These are phyloP conservation scores for Trichoderma sp. DNA, from an alignment of 2,329 filamentous ascomycete genomes.

Conservation along the genomic window DNA sequence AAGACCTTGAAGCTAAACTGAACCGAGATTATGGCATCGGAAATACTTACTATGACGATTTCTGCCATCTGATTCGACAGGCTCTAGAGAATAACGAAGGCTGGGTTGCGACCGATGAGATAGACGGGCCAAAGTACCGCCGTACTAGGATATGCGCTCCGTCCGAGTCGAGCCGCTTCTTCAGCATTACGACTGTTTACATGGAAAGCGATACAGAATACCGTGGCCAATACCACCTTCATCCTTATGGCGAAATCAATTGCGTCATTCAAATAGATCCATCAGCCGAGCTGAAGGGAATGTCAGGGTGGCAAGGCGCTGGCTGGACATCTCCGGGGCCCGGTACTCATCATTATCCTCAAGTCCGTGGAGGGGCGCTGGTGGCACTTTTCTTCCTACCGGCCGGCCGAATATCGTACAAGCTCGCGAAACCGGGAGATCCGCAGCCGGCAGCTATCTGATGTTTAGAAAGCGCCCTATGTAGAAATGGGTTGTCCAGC, in stretches of 20 bases:
- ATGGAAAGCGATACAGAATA: conserved; percentile 57
- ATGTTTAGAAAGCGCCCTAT: neutral
- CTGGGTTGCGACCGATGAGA: conserved; percentile 49
- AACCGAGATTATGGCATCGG: conserved; percentile 50
- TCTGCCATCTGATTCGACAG: conserved; percentile 44
- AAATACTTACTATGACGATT: conserved; percentile 49
- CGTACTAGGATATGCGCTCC: conserved; percentile 53
- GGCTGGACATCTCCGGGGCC: conserved; percentile 60
- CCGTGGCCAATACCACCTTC: conserved; percentile 56
- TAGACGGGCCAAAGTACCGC: conserved; percentile 52
- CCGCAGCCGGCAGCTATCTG: conserved; percentile 42
- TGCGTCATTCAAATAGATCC: conserved; percentile 56
- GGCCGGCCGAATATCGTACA: conserved; percentile 57
- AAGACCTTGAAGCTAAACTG: conserved; percentile 48
- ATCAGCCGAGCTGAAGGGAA: conserved; percentile 55
- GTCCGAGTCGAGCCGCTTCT: conserved; percentile 51
- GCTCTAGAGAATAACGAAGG: conserved; percentile 46
- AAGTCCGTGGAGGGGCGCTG: conserved; percentile 53
- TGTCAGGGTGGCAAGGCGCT: conserved; percentile 59
- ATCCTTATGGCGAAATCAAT: conserved; percentile 61
- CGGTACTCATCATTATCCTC: conserved; percentile 61
- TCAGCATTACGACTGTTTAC: conserved; percentile 62
- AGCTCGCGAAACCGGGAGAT: conserved; percentile 43
- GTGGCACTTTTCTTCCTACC: conserved; percentile 61
- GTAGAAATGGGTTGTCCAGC: neutral